Percentiles rank a stretch among this genome's conserved stretches.
Evolutionary conservation across 805 yeast genomes (phyloP).

Genomic region (Candida loeiensis): DNA sequence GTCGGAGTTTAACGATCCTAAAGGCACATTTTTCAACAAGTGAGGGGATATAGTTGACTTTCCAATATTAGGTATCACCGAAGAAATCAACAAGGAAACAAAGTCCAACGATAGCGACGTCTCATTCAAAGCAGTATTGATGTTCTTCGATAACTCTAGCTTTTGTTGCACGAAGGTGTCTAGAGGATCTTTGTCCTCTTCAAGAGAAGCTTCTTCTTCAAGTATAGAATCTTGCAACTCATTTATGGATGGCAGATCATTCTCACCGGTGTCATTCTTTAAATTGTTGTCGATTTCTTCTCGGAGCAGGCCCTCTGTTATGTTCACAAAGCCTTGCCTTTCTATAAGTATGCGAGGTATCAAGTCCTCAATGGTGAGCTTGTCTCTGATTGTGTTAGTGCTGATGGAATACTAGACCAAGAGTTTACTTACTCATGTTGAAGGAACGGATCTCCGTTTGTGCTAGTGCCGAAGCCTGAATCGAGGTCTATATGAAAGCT

Average conservation of each 20-base stretch:
- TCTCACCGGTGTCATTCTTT: not conserved
- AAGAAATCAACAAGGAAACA: constrained; percentile 75
- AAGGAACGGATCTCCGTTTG: constrained; percentile 34
- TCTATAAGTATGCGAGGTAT: constrained; percentile 59
- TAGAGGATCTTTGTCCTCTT: constrained; percentile 16
- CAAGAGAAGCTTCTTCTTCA: constrained; percentile 4
- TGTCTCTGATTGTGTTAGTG: constrained; percentile 26
- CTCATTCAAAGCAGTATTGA: constrained; percentile 77
- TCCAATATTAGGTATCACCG: constrained; percentile 81
- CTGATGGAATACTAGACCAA: not conserved
- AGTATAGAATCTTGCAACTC: constrained; percentile 3
- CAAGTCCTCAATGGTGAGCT: constrained; percentile 49
- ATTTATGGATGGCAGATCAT: not conserved
- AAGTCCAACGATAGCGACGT: constrained; percentile 85
- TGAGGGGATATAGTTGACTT: constrained; percentile 85
- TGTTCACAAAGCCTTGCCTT: constrained; percentile 53
- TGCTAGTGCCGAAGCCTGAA: constrained; percentile 27
- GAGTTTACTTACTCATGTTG: constrained; percentile 35
- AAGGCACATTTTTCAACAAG: constrained; percentile 65
- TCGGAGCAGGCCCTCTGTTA: constrained; percentile 53
- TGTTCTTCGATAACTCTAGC: constrained; percentile 47
- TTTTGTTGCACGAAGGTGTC: constrained; percentile 49
- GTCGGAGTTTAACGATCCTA: constrained; percentile 66
- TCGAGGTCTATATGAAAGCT: constrained; percentile 22
- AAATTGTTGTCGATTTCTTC: constrained; percentile 39